Evolutionary conservation across 176 grass and related monocot genomes (phyloP).

Genomic region (Pharus latifolius): DNA sequence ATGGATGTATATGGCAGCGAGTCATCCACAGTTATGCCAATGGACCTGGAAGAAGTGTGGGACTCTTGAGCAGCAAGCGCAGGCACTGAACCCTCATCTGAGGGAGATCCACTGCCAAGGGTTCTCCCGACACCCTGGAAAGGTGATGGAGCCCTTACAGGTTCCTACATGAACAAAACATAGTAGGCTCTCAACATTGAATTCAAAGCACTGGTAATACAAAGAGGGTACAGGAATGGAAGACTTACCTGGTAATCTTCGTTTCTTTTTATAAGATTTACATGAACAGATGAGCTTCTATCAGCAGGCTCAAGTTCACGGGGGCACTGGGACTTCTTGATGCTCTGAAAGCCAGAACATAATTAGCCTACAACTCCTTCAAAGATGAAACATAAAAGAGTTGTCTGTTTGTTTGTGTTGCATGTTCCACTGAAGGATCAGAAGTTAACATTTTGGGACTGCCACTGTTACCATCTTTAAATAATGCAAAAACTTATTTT

Average conservation of each 20-base stretch:
- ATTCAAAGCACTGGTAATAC: not conserved
- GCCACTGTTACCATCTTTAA: not conserved
- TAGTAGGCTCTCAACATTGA: not conserved
- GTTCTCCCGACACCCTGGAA: conserved; percentile 93
- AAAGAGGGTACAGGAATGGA: not conserved
- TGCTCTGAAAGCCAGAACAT: conserved; percentile 43
- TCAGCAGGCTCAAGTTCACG: conserved; percentile 68
- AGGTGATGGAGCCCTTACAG: conserved; percentile 21
- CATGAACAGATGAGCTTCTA: conserved; percentile 53
- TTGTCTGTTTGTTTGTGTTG: not conserved
- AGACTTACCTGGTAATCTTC: conserved; percentile 53
- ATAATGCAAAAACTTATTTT: not conserved
- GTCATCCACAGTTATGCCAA: conserved; percentile 43
- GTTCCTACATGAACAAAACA: conserved; percentile 38
- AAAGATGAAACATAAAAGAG: not conserved
- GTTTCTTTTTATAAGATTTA: conserved; percentile 55
- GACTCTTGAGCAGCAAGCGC: conserved; percentile 10
- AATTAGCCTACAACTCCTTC: not conserved
- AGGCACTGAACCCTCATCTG: conserved; percentile 15
- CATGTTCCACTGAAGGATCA: not conserved
- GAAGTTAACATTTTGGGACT: not conserved
- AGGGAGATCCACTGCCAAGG: conserved; percentile 48
- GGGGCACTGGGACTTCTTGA: conserved; percentile 67
- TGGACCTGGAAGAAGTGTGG: conserved; percentile 20
- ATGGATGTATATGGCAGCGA: conserved; percentile 61